phyloP scores from a whole-genome alignment of 768 basidiomycete genomes.

The Megacollybia marginata region DNA sequence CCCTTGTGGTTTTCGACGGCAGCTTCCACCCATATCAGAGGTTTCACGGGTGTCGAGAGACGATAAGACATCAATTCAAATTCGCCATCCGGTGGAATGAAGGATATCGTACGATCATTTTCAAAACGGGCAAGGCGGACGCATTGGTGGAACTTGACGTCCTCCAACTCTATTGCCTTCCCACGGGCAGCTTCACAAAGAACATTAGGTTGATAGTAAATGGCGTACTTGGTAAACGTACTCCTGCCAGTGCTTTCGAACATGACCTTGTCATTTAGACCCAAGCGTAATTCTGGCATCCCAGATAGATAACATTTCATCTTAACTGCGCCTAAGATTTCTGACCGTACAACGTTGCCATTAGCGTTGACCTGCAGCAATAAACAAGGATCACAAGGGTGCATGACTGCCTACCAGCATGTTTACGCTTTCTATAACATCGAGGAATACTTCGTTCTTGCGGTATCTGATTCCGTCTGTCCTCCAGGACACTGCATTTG shows the following conservation, averaged over 20 bases:
- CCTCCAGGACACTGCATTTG: slow-evolving; percentile 97
- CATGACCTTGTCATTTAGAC: slow-evolving; percentile 99
- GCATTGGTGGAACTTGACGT: slow-evolving; percentile 99
- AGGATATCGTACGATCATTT: slow-evolving; percentile 97
- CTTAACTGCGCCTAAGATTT: slow-evolving; percentile 97
- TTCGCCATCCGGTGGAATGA: slow-evolving; percentile 98
- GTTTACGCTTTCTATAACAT: slow-evolving; percentile 97
- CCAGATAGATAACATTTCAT: slow-evolving; percentile 99
- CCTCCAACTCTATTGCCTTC: slow-evolving; percentile 99
- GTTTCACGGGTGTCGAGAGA: slow-evolving; percentile 94
- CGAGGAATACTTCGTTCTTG: slow-evolving; percentile 99
- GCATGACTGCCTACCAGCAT: slow-evolving; percentile 57
- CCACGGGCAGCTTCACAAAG: slow-evolving; percentile 67
- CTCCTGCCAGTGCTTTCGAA: slow-evolving; percentile 95
- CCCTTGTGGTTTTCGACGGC: slow-evolving; percentile 92
- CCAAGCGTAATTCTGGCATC: slow-evolving; percentile 96
- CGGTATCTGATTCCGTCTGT: slow-evolving; percentile 95
- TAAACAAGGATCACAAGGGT: not conserved
- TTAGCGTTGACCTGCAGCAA: slow-evolving; percentile 80
- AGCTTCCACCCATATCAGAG: slow-evolving; percentile 96
- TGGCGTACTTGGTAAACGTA: slow-evolving; percentile 30
- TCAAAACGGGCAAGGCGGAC: slow-evolving; percentile 96
- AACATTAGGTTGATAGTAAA: not conserved
- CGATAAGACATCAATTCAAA: slow-evolving; percentile 99
- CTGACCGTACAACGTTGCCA: slow-evolving; percentile 93